These are phyloP conservation scores for Madurella mycetomatis DNA, from an alignment of 2,329 filamentous ascomycete genomes.

Conservation along the genomic window DNA sequence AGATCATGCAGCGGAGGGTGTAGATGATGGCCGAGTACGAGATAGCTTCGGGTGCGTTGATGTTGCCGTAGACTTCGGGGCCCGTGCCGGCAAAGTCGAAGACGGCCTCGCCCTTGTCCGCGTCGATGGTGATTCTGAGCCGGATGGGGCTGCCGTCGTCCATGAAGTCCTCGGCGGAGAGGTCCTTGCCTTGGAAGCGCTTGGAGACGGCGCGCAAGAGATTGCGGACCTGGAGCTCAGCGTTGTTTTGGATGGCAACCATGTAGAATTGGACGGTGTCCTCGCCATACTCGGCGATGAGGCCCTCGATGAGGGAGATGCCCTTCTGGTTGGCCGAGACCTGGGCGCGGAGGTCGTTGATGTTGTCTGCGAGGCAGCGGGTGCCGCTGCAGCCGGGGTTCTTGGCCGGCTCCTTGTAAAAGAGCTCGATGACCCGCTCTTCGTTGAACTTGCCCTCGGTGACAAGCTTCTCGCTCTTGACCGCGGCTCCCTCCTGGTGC, in stretches of 20 bases:
- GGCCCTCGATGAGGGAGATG: conserved; percentile 67
- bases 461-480: conserved; percentile 67
- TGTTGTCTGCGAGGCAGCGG: conserved; percentile 73
- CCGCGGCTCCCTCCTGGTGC: conserved; percentile 61
- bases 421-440: conserved; percentile 64
- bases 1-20: conserved; percentile 74
- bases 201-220: conserved; percentile 68
- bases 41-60: conserved; percentile 73
- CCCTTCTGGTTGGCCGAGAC: conserved; percentile 84
- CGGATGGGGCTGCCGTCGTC: conserved; percentile 78
- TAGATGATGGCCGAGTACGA: conserved; percentile 81
- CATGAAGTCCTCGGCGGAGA: conserved; percentile 77
- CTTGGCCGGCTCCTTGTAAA: conserved; percentile 69
- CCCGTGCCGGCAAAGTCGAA: conserved; percentile 77
- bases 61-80: conserved; percentile 70
- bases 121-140: conserved; percentile 70
- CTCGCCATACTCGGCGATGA: conserved; percentile 75
- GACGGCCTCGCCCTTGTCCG: conserved; percentile 66
- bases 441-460: conserved; percentile 76
- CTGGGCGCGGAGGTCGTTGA: conserved; percentile 83
- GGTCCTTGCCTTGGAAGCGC: conserved; percentile 64
- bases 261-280: conserved; percentile 79
- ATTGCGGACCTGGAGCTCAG: conserved; percentile 68
- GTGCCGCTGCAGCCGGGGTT: conserved; percentile 75
- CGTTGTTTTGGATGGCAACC: conserved; percentile 76